A percentile compares a stretch with the other conserved stretches of the same genome.
Conservation (phyloP, 352 stramenopile species). For the Phytophthora vignae region DNA sequence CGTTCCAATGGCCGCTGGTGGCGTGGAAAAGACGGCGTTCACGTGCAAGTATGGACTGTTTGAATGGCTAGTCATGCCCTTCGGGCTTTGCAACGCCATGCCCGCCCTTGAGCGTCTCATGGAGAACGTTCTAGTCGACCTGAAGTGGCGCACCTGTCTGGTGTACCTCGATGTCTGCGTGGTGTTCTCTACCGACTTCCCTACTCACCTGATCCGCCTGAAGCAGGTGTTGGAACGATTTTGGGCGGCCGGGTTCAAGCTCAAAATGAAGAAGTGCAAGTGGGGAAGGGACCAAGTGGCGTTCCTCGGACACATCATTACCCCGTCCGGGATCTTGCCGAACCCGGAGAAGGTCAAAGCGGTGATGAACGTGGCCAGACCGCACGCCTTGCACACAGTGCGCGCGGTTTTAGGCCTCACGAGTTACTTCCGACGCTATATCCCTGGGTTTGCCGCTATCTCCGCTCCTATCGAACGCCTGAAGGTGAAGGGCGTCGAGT, state of each 20-base stretch:
- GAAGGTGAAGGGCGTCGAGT: too few species aligned
- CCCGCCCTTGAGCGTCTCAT: neutral
- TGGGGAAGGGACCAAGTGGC: slow-evolving; percentile 8
- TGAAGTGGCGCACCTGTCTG: slow-evolving; percentile 8
- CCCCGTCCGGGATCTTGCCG: neutral
- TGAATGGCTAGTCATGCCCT: slow-evolving; percentile 3
- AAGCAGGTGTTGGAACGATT: neutral
- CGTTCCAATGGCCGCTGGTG: neutral
- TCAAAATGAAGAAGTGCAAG: slow-evolving; percentile 18
- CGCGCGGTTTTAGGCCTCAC: neutral
- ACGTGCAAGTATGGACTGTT: neutral
- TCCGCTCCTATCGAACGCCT: neutral
- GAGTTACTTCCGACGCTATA: slow-evolving; percentile 6
- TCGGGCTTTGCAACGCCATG: slow-evolving; percentile 1
- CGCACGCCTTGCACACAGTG: neutral
- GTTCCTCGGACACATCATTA: slow-evolving; percentile 10
- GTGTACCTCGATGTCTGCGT: slow-evolving; percentile 12
- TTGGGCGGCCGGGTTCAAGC: neutral
- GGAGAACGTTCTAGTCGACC: slow-evolving; percentile 6
- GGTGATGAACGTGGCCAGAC: slow-evolving; percentile 1
- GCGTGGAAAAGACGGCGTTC: slow-evolving; percentile 10
- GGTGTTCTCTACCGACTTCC: slow-evolving; percentile 3
- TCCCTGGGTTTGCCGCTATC: slow-evolving; percentile 5
- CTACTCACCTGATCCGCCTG: neutral
- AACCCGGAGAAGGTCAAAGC: neutral